Conservation (phyloP, 2,329 filamentous ascomycete genomes). For the Colletotrichum tabaci region DNA sequence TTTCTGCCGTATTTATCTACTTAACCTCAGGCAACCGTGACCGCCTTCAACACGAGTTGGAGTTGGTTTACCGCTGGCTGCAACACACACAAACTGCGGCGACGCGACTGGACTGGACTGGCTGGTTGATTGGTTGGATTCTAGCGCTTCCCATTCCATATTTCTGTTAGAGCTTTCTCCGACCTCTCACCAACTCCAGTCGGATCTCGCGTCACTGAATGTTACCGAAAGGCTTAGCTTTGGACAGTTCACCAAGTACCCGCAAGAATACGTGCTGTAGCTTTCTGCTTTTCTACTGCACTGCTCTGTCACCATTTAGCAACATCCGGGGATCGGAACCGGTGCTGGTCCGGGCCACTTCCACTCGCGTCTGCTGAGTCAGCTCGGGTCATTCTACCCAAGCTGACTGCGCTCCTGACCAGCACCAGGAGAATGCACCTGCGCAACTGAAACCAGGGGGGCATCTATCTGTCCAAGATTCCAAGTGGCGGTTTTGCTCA, state of each 20-base stretch:
- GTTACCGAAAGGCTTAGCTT: neutral
- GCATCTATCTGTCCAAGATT: neutral
- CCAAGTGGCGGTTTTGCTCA: neutral
- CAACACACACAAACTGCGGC: neutral
- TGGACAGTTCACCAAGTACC: neutral
- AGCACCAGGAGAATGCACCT: constrained; percentile 15
- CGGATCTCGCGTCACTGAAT: constrained; percentile 1
- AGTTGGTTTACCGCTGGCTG: neutral
- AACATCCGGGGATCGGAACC: neutral
- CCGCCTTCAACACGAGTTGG: constrained; percentile 7
- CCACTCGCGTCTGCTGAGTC: constrained; percentile 13
- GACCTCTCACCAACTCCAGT: neutral
- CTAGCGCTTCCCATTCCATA: constrained; percentile 27
- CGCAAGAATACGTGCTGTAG: neutral
- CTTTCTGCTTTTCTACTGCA: neutral
- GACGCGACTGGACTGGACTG: neutral
- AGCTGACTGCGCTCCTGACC: constrained; percentile 26
- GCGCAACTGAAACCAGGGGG: constrained; percentile 32
- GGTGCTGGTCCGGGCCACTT: neutral
- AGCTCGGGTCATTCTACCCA: neutral
- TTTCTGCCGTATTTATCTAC: constrained; percentile 23
- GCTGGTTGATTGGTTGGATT: constrained; percentile 4
- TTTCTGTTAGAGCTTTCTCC: constrained; percentile 14
- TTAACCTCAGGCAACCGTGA: constrained; percentile 28
- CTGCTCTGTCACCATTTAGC: neutral